Evolutionary conservation across 192 early-diverging fungal species (phyloP), one percentile per base, ranked within the genome.

Genomic region (Powellomyces hirtus): DNA sequence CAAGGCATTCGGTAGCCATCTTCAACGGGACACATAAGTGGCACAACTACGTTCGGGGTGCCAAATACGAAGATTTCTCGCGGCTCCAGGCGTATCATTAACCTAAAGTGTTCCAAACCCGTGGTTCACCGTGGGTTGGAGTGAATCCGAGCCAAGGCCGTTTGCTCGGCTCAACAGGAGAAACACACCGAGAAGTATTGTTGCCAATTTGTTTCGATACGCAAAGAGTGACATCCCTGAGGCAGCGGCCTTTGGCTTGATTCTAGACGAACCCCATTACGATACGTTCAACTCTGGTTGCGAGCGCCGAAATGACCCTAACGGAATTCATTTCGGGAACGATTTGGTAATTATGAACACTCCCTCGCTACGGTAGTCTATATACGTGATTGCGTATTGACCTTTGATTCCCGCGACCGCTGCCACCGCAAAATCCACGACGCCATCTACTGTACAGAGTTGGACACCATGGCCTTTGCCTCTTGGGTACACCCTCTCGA

Each of bases 141-240:
- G 71, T 98, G 96, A 96, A 66, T 99, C 35, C 90, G 91, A 34
- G 68, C 96, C 26, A 96, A 96, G 70, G 88, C 98, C 91, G 44
- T 99, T 99, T 70, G 97, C 98, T 91, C 77, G 98, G 46, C 94
- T 92, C 59, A 80, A 92, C 29, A 86, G 95, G 8, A 86, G 85
- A 6, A 67, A 76, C 4, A 91, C 91, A 4, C 92, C 94, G 4
- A 46, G 87, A 11, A 70, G 64, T 2, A 73, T 97, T 22, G 88
- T 98, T 31, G 75, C 82, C 11, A 73, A 79, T 5, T 59, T 90
- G 22, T 94, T 94, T 65, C 72, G 75, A 22, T 73, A 70, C 8
- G 74, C 81, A 16, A 88, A 85, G 51, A 86, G 97, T 71, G 98
- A 99, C 74, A 91, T 97, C 34, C 97, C 97, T 60, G 97, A 97